Evolutionary conservation across 805 yeast species (phyloP).

Genomic region (Lipomyces kockii): DNA sequence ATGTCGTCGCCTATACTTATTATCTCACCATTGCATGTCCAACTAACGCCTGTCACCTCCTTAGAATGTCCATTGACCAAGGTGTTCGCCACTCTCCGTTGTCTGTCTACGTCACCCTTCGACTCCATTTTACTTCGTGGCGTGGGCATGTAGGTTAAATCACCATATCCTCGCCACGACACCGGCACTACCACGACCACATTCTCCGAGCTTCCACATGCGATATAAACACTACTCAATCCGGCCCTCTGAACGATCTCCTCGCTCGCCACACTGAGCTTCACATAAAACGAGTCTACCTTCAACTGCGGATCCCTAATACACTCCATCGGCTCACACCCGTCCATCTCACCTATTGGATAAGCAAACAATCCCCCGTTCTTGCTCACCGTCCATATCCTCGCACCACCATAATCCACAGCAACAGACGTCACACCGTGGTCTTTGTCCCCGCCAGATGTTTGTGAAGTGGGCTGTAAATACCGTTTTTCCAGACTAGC

Average conservation of each 20-base stretch:
- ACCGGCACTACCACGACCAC: constrained; percentile 27
- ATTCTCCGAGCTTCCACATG: constrained; percentile 27
- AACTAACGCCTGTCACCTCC: constrained; percentile 27
- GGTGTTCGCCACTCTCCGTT: constrained; percentile 12
- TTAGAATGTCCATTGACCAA: constrained; percentile 22
- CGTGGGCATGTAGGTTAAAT: not conserved
- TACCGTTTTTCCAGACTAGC: not conserved
- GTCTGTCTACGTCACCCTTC: not conserved
- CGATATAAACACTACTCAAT: constrained; percentile 18
- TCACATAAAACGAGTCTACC: constrained; percentile 27
- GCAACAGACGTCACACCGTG: constrained; percentile 29
- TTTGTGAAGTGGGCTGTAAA: constrained; percentile 14
- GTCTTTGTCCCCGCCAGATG: not conserved
- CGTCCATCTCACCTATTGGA: not conserved
- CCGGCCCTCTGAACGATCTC: constrained; percentile 8
- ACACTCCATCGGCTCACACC: constrained; percentile 21
- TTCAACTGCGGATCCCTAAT: constrained; percentile 20
- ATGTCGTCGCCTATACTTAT: constrained; percentile 29
- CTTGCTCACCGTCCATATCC: constrained; percentile 26
- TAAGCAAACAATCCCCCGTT: constrained; percentile 22
- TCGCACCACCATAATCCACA: constrained; percentile 12
- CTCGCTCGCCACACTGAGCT: constrained; percentile 19
- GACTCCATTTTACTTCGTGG: not conserved
- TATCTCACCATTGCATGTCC: constrained; percentile 23
- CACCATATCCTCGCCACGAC: constrained; percentile 4